These are phyloP conservation scores for Priceomyces haplophilus DNA, from an alignment of 805 yeast species.

Conservation along the genomic window DNA sequence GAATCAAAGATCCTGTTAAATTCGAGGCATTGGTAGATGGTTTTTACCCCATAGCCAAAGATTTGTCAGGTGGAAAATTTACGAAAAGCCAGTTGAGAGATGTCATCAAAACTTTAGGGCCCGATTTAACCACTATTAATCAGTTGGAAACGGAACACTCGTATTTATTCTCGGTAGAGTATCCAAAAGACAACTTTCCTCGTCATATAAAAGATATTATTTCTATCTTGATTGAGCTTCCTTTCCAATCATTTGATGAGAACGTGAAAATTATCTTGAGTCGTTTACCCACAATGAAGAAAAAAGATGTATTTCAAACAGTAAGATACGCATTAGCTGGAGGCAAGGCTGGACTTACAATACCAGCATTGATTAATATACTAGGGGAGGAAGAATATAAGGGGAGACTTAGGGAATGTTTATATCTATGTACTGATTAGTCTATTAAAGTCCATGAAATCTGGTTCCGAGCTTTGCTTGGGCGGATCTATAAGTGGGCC, in stretches of 20 bases:
- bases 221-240: slow-evolving; percentile 11
- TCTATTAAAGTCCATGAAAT: slow-evolving; percentile 32
- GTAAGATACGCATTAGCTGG: slow-evolving; percentile 71
- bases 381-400: slow-evolving; percentile 46
- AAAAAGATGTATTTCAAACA: slow-evolving; percentile 51
- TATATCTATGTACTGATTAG: slow-evolving; percentile 9
- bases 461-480: slow-evolving; percentile 13
- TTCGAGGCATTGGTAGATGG: slow-evolving; percentile 37
- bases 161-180: slow-evolving; percentile 46
- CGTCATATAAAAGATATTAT: slow-evolving; percentile 15
- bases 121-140: slow-evolving; percentile 48
- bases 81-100: slow-evolving; percentile 21
- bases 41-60: slow-evolving; percentile 18
- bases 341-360: slow-evolving; percentile 63
- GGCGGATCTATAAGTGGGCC: slow-evolving; percentile 31
- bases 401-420: slow-evolving; percentile 20
- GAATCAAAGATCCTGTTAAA: slow-evolving; percentile 35
- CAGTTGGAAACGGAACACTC: slow-evolving; percentile 49
- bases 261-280: slow-evolving; percentile 9
- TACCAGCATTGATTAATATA: slow-evolving; percentile 55
- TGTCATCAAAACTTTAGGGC: slow-evolving; percentile 45
- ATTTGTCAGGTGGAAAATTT: slow-evolving; percentile 9
- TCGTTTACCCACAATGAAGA: slow-evolving; percentile 11
- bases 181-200: slow-evolving; percentile 10
- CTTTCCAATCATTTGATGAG: slow-evolving; percentile 11